A percentile compares a stretch with the other conserved stretches of the same genome.
Evolutionary conservation across 192 early-diverging fungal genomes (phyloP).

Genomic region (Coemansia sp.): DNA sequence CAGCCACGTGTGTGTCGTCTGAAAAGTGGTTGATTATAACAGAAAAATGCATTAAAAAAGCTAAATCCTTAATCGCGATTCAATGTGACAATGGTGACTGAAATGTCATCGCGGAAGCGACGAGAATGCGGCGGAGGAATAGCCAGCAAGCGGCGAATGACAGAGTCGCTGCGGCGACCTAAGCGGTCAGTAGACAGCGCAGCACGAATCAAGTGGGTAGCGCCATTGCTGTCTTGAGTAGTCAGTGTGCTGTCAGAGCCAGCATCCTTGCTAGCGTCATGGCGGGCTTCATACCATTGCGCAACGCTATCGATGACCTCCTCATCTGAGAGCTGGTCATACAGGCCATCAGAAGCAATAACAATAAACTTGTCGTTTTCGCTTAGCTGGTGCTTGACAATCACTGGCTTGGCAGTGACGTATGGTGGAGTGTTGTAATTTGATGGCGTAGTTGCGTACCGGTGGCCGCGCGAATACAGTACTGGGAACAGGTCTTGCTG

Average conservation of each 20-base stretch:
- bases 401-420: slow-evolving; percentile 72
- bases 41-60: not conserved
- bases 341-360: slow-evolving; percentile 80
- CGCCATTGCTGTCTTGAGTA: slow-evolving; percentile 58
- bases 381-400: slow-evolving; percentile 59
- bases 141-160: slow-evolving; percentile 60
- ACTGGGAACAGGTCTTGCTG: slow-evolving; percentile 54
- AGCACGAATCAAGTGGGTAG: slow-evolving; percentile 70
- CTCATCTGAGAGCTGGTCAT: slow-evolving; percentile 69
- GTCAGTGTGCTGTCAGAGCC: slow-evolving; percentile 8
- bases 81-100: slow-evolving; percentile 61
- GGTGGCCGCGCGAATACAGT: slow-evolving; percentile 26
- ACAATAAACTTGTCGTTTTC: slow-evolving; percentile 69
- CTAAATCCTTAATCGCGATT: slow-evolving; percentile 12
- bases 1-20: too few relatives aligned
- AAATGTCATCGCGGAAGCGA: slow-evolving; percentile 79
- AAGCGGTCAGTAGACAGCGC: slow-evolving; percentile 54
- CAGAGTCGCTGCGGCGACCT: slow-evolving; percentile 60
- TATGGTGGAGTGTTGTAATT: slow-evolving; percentile 68
- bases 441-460: slow-evolving; percentile 51
- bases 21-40: not conserved
- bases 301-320: slow-evolving; percentile 53
- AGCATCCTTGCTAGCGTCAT: not conserved
- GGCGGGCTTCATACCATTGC: slow-evolving; percentile 46
- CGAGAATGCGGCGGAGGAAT: slow-evolving; percentile 67